Conservation (phyloP, 2,329 filamentous ascomycete genomes). For the Clonostachys rosea region DNA sequence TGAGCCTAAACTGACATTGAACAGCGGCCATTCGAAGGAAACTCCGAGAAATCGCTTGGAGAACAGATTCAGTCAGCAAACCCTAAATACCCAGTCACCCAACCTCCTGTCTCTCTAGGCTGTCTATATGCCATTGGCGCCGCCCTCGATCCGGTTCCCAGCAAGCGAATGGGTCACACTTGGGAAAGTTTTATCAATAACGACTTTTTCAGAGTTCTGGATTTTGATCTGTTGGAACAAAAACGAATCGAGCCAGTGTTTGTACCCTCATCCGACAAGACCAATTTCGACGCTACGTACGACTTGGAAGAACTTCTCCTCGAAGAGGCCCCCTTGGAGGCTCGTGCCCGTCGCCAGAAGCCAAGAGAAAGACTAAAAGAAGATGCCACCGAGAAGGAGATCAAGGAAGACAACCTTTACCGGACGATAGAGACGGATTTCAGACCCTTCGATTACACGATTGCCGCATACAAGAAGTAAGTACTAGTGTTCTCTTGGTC, state of each 20-base stretch:
- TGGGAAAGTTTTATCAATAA: slow-evolving; percentile 85
- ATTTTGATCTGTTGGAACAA: slow-evolving; percentile 78
- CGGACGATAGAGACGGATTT: slow-evolving; percentile 93
- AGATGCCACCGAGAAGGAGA: slow-evolving; percentile 92
- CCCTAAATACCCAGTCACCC: slow-evolving; percentile 88
- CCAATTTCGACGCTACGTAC: slow-evolving; percentile 98
- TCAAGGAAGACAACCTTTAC: slow-evolving; percentile 89
- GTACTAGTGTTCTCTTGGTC: slow-evolving; percentile 12
- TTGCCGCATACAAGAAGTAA: slow-evolving; percentile 72
- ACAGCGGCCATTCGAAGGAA: slow-evolving; percentile 89
- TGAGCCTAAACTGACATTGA: background rate
- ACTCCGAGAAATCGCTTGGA: slow-evolving; percentile 75
- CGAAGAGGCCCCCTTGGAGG: slow-evolving; percentile 92
- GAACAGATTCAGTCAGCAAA: slow-evolving; percentile 76
- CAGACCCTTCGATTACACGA: slow-evolving; percentile 90
- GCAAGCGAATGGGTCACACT: slow-evolving; percentile 76
- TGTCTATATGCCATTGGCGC: slow-evolving; percentile 87
- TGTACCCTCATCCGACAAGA: slow-evolving; percentile 91
- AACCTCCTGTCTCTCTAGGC: slow-evolving; percentile 80
- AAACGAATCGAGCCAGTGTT: slow-evolving; percentile 92
- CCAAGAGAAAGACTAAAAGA: slow-evolving; percentile 87
- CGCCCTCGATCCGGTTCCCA: slow-evolving; percentile 75
- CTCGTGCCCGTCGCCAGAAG: slow-evolving; percentile 87
- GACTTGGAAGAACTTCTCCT: slow-evolving; percentile 90
- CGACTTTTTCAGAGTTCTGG: slow-evolving; percentile 81